Conservation (phyloP, 192 early-diverging fungal genomes). For the Coemansia guatemalensis region DNA sequence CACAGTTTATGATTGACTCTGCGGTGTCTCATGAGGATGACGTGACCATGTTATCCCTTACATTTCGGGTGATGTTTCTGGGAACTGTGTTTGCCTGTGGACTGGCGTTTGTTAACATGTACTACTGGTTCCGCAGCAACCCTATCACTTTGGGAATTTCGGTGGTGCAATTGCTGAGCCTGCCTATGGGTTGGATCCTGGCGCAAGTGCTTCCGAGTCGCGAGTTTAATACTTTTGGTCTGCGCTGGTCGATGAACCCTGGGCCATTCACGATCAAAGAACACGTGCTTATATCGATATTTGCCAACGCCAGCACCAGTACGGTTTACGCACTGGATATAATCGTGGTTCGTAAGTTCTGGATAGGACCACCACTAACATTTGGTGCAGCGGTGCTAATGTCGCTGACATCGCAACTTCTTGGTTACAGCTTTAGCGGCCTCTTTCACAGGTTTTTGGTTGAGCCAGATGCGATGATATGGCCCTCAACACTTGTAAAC, state of each 20-base stretch:
- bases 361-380: constrained; percentile 65
- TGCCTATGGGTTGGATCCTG: constrained; percentile 65
- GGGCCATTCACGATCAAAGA: constrained; percentile 84
- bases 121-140: constrained; percentile 82
- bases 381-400: constrained; percentile 59
- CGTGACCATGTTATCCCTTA: constrained; percentile 59
- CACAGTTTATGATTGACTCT: constrained; percentile 31
- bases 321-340: constrained; percentile 74
- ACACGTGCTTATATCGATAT: constrained; percentile 74
- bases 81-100: constrained; percentile 59
- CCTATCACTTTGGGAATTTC: constrained; percentile 63
- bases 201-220: constrained; percentile 58
- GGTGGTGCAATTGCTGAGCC: constrained; percentile 68
- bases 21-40: constrained; percentile 62
- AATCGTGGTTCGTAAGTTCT: constrained; percentile 61
- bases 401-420: constrained; percentile 64
- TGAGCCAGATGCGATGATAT: constrained; percentile 76
- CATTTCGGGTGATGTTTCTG: constrained; percentile 66
- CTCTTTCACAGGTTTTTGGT: constrained; percentile 73
- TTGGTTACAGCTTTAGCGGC: constrained; percentile 69
- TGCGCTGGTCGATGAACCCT: constrained; percentile 60
- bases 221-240: constrained; percentile 45
- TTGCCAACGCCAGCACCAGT: constrained; percentile 68
- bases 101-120: constrained; percentile 65
- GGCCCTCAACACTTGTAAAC: constrained; percentile 76